These are phyloP conservation scores for Blastobotrys serpentis DNA, from an alignment of 1,139 yeast species.

Conservation along the genomic window DNA sequence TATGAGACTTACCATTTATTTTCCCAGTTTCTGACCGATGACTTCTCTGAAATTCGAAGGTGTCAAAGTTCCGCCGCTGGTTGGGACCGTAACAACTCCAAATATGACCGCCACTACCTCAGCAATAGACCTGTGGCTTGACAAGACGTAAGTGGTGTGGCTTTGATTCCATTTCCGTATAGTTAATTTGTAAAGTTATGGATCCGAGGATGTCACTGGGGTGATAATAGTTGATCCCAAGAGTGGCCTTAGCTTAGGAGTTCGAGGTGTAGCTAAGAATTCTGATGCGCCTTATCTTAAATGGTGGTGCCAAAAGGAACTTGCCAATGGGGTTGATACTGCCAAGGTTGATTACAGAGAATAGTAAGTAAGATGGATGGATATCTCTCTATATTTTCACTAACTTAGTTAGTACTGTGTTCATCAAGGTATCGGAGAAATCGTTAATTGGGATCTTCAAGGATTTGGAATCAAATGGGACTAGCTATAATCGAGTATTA, in stretches of 20 bases:
- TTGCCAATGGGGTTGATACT: slow-evolving; percentile 14
- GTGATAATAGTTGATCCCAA: slow-evolving; percentile 28
- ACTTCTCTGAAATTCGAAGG: too few species aligned
- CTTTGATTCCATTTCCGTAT: too few species aligned
- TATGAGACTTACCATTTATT: too few species aligned
- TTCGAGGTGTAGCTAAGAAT: slow-evolving; percentile 32
- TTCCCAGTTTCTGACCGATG: background rate
- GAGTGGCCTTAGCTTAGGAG: slow-evolving; percentile 34
- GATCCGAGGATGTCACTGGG: slow-evolving; percentile 30
- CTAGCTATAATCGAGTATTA: slow-evolving; percentile 8
- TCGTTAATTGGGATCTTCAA: slow-evolving; percentile 26
- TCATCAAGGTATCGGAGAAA: slow-evolving; percentile 18
- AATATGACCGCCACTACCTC: slow-evolving; percentile 10
- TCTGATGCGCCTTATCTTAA: slow-evolving; percentile 32
- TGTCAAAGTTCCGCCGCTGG: slow-evolving; percentile 1
- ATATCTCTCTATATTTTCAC: background rate
- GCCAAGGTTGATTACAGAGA: slow-evolving; percentile 20
- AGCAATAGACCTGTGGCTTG: slow-evolving; percentile 29
- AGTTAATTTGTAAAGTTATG: slow-evolving; percentile 22
- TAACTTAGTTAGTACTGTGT: slow-evolving; percentile 19
- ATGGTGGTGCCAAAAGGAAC: slow-evolving; percentile 20
- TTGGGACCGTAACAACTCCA: background rate
- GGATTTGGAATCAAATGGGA: slow-evolving; percentile 1
- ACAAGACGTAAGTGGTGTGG: slow-evolving; percentile 25
- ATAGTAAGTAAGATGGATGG: slow-evolving; percentile 19